Conservation (phyloP, 257 asterid genomes). For the Salvia splendens region DNA sequence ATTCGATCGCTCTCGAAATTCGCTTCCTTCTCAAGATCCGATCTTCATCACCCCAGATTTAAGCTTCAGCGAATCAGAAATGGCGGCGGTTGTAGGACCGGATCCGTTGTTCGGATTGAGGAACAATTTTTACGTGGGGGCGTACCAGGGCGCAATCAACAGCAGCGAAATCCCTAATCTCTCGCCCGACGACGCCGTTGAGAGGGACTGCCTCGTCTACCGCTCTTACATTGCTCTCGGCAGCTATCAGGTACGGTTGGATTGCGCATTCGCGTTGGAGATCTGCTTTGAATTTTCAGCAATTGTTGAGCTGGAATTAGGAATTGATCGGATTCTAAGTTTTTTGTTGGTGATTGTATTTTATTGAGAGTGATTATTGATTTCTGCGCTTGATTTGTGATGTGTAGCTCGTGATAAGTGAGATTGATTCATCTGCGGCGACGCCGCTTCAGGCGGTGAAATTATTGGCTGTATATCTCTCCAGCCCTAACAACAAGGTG, state of each 20-base stretch:
- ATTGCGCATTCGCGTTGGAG: constrained; percentile 19
- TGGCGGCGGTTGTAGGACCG: constrained; percentile 73
- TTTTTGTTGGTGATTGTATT: constrained; percentile 1
- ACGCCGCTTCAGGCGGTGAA: constrained; percentile 98
- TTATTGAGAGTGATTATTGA: constrained; percentile 17
- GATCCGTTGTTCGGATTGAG: constrained; percentile 83
- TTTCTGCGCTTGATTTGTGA: constrained; percentile 14
- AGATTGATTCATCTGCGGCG: constrained; percentile 90
- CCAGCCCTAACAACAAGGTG: constrained; percentile 75
- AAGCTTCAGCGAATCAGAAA: constrained; percentile 22
- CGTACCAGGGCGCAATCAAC: constrained; percentile 97
- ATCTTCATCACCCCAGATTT: constrained; percentile 24
- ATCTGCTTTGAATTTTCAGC: constrained; percentile 28
- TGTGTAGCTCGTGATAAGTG: constrained; percentile 78
- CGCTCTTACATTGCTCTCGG: constrained; percentile 94
- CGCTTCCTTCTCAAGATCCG: constrained; percentile 39
- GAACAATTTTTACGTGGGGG: constrained; percentile 88
- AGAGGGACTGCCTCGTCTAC: constrained; percentile 76
- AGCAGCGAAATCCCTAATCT: constrained; percentile 87
- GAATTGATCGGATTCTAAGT: constrained; percentile 8
- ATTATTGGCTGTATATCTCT: constrained; percentile 78
- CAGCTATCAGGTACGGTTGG: constrained; percentile 64
- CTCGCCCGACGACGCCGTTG: constrained; percentile 73
- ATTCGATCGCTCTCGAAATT: constrained; percentile 24
- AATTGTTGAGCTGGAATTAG: constrained; percentile 28